A percentile compares a stretch with the other conserved stretches of the same genome.
These are phyloP conservation scores for Nothophoma quercina DNA, from an alignment of 2,329 filamentous ascomycete genomes.

Conservation along the genomic window DNA sequence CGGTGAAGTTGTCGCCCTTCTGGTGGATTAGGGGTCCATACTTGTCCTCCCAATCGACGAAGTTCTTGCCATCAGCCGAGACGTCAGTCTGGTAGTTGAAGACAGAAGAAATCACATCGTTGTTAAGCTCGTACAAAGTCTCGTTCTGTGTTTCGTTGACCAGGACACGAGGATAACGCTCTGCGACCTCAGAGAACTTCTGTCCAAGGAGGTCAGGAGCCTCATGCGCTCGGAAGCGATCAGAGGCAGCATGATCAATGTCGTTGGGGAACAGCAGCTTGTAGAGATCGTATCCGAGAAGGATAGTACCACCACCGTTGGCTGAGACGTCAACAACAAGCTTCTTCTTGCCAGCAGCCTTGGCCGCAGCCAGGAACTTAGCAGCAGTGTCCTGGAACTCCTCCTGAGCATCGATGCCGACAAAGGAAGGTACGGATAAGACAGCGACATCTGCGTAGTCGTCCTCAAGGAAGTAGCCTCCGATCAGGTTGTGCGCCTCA, in stretches of 20 bases:
- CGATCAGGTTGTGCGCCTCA: slow-evolving; percentile 53
- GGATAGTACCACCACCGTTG: slow-evolving; percentile 66
- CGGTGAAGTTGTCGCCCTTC: slow-evolving; percentile 64
- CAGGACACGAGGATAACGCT: slow-evolving; percentile 41
- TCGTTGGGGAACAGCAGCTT: slow-evolving; percentile 61
- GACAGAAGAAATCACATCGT: slow-evolving; percentile 50
- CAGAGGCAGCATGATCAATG: slow-evolving; percentile 58
- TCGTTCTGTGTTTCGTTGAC: slow-evolving; percentile 38
- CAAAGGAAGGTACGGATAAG: slow-evolving; percentile 54
- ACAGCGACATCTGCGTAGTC: slow-evolving; percentile 57
- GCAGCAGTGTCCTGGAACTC: slow-evolving; percentile 53
- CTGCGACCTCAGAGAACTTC: slow-evolving; percentile 47
- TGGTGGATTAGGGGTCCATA: slow-evolving; percentile 50
- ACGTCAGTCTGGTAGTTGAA: slow-evolving; percentile 58
- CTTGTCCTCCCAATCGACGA: slow-evolving; percentile 57
- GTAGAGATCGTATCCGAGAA: slow-evolving; percentile 70
- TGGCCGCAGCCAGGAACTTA: slow-evolving; percentile 53
- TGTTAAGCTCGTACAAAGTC: slow-evolving; percentile 46
- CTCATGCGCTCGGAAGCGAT: slow-evolving; percentile 61
- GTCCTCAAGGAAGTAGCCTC: slow-evolving; percentile 56
- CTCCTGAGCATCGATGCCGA: slow-evolving; percentile 39
- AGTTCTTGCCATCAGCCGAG: slow-evolving; percentile 59
- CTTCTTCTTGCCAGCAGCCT: slow-evolving; percentile 63
- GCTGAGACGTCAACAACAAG: slow-evolving; percentile 66
- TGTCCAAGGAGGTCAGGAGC: slow-evolving; percentile 55